These are phyloP conservation scores for Penicillium expansum DNA, from an alignment of 2,329 filamentous ascomycete species.

Conservation along the genomic window DNA sequence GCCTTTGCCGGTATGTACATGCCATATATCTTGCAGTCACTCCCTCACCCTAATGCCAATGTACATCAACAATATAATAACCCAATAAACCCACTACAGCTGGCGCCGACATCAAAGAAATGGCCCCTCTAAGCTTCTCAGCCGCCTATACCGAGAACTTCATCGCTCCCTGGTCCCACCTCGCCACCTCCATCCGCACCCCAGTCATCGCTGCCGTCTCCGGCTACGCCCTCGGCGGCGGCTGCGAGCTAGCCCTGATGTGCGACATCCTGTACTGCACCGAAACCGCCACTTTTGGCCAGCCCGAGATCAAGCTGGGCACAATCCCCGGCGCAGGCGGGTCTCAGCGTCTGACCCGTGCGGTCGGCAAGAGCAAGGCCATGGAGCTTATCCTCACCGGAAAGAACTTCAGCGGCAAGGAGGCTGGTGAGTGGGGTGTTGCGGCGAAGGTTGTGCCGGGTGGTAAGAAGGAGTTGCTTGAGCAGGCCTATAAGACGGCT, in stretches of 20 bases:
- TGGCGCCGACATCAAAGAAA: slow-evolving; percentile 98
- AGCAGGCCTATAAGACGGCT: slow-evolving; percentile 76
- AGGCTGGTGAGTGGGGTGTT: slow-evolving; percentile 88
- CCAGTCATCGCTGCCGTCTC: slow-evolving; percentile 93
- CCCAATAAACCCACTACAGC: slow-evolving; percentile 46
- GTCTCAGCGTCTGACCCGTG: slow-evolving; percentile 80
- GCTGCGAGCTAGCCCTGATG: slow-evolving; percentile 97
- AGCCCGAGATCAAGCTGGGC: slow-evolving; percentile 95
- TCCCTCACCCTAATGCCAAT: neutral
- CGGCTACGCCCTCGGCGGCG: slow-evolving; percentile 89
- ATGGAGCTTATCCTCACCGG: slow-evolving; percentile 93
- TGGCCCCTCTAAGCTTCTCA: slow-evolving; percentile 87
- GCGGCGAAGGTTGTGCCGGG: slow-evolving; percentile 75
- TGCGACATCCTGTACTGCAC: slow-evolving; percentile 93
- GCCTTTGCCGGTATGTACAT: slow-evolving; percentile 68
- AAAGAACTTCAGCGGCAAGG: slow-evolving; percentile 74
- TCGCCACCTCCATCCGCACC: slow-evolving; percentile 83
- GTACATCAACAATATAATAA: neutral
- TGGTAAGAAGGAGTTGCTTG: slow-evolving; percentile 76
- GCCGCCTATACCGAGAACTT: slow-evolving; percentile 86
- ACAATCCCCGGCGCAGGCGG: slow-evolving; percentile 90
- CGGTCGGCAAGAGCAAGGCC: slow-evolving; percentile 77
- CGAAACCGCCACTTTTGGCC: slow-evolving; percentile 81
- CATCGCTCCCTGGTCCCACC: slow-evolving; percentile 89
- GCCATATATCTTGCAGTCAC: too few species aligned